Conservation (phyloP, 1,139 yeast species). For the Protomyces inouyei region DNA sequence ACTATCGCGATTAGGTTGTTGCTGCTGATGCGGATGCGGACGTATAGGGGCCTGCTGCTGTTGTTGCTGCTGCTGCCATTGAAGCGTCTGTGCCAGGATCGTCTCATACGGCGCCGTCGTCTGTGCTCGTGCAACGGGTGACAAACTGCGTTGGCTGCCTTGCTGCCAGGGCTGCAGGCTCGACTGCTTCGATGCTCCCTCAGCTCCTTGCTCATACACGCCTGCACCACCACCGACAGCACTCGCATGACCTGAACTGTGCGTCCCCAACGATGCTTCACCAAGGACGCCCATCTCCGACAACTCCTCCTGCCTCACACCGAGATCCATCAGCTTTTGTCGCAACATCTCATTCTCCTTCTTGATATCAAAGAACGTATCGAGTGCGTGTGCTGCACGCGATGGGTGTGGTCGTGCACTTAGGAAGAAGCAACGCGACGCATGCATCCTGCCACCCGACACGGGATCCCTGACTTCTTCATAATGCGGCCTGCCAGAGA, state of each 20-base stretch:
- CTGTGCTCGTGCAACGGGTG: background rate
- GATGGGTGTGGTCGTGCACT: slow-evolving; percentile 31
- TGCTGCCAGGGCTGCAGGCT: background rate
- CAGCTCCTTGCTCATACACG: too few species aligned
- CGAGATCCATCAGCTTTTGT: slow-evolving; percentile 9
- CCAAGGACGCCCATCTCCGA: background rate
- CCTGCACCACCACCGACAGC: too few species aligned
- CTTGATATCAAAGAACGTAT: slow-evolving; percentile 32
- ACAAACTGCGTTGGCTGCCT: background rate
- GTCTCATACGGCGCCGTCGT: background rate
- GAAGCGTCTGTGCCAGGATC: background rate
- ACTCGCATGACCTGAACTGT: too few species aligned
- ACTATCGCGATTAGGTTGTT: background rate
- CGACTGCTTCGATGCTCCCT: background rate
- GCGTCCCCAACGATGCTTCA: background rate
- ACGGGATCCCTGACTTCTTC: slow-evolving; percentile 8
- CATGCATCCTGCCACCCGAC: slow-evolving; percentile 8
- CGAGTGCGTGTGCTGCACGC: slow-evolving; percentile 26
- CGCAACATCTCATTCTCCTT: slow-evolving; percentile 30
- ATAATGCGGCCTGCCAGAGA: slow-evolving; percentile 31
- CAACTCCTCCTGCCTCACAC: background rate
- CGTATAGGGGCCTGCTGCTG: too few species aligned
- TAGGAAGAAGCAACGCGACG: slow-evolving; percentile 31
- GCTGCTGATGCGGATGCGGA: background rate
- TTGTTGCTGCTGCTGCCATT: background rate